phyloP scores from a whole-genome alignment of 306 rosid species.

The Trifolium fragiferum region DNA sequence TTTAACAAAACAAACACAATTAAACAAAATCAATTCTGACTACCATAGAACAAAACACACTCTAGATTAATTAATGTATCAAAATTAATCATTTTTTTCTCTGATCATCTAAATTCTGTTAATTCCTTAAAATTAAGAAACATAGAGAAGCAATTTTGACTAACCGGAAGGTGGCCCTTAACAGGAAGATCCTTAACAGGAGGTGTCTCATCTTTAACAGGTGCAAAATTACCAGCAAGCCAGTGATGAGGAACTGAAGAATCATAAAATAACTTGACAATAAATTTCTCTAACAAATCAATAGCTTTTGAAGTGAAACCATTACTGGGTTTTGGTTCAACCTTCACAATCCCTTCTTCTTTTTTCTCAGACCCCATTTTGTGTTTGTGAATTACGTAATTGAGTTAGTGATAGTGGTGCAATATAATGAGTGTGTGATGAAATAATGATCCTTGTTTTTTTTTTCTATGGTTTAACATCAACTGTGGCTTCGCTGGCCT shows the following conservation, averaged over 20 bases:
- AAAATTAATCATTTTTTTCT: neutral
- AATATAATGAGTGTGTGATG: neutral
- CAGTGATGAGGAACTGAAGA: constrained; percentile 70
- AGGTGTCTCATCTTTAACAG: constrained; percentile 80
- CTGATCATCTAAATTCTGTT: constrained; percentile 14
- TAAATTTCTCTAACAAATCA: constrained; percentile 71
- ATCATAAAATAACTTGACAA: constrained; percentile 71
- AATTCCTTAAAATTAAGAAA: no score
- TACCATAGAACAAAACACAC: neutral
- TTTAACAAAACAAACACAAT: neutral
- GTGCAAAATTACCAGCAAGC: constrained; percentile 83
- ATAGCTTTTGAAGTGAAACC: constrained; percentile 62
- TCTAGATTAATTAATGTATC: neutral
- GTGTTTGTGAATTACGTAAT: neutral
- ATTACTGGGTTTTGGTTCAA: constrained; percentile 72
- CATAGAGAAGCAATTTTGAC: constrained; percentile 25
- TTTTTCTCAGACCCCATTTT: constrained; percentile 46
- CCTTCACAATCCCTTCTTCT: constrained; percentile 44
- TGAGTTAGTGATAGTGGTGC: neutral
- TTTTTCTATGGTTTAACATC: neutral
- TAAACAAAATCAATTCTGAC: neutral
- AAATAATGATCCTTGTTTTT: neutral
- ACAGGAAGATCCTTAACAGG: constrained; percentile 69
- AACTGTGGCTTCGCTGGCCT: neutral
- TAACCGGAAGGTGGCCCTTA: constrained; percentile 78